Evolutionary conservation across 352 stramenopile genomes (phyloP), one percentile per base, ranked within the genome.

Genomic region (Globisporangium nagaii): DNA sequence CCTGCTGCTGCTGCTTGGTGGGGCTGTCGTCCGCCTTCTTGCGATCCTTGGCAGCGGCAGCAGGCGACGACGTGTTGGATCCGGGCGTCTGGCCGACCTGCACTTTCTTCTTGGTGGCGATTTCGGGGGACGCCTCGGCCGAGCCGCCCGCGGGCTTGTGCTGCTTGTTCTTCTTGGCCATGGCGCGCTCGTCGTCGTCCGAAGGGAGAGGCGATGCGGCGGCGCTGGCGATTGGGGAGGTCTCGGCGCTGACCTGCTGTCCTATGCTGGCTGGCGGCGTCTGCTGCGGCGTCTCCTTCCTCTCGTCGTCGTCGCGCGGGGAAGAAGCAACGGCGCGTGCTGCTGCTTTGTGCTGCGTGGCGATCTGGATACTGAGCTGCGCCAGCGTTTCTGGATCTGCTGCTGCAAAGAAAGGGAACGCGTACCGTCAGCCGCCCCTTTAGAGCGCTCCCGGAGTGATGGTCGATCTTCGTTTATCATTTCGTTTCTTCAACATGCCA

Each of bases 101-200:
- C 12, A 44, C 15, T 20, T 46, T 39, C 31, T 54, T 55, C 54
- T 57, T 56, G 25, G 37, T 25, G 15, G 25, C 49, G 9, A 12
- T 45, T 24, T 49, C 55, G 41, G 62, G 46, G 11, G 58, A 66
- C 15, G 47, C 36, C 47, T 55, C 34, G 17, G 43, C 62, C 28
- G 44, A 56, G 47, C 53, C 46, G 36, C 24, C 41, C 20, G 12
- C 47, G 46, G 8, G 20, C 54, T 73, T 80, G 50, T 41, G 37
- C 32, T 75, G 63, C 62, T 86, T 84, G 19, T 64, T 60, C 63
- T 89, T 91, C 74, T 86, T 88, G 36, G 42, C 74, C 78, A 88
- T 88, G n/a, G n/a, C n/a, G n/a, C n/a, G n/a, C 7, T 57, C 44
- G 43, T 51, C 48, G 28, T 58, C 37, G 22, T 58, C 36, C 25